Conservation (phyloP, 23 red algal species). For the Gracilaria vermiculophylla region DNA sequence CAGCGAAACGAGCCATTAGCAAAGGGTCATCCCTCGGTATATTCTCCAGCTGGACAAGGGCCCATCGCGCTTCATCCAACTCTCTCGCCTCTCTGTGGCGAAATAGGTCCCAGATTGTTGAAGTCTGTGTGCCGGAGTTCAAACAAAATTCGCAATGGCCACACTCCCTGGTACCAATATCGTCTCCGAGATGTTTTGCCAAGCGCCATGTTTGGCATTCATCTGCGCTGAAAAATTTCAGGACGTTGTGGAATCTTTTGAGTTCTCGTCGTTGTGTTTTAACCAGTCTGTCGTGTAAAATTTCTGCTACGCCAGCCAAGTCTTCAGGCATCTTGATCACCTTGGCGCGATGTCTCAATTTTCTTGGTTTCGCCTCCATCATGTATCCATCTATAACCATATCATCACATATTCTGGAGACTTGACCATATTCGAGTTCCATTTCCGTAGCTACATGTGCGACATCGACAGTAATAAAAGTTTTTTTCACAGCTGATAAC, state of each 20-base stretch:
- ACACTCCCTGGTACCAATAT: slow-evolving; percentile 10
- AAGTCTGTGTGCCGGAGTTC: not conserved
- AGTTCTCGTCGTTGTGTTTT: slow-evolving; percentile 24
- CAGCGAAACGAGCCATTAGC: slow-evolving; percentile 62
- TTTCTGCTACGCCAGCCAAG: not conserved
- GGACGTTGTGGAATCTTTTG: slow-evolving; percentile 42
- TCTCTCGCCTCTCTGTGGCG: not conserved
- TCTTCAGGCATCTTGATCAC: slow-evolving; percentile 24
- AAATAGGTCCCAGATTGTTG: slow-evolving; percentile 35
- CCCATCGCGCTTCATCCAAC: slow-evolving; percentile 37
- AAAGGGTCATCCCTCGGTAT: slow-evolving; percentile 54
- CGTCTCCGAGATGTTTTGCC: slow-evolving; percentile 51
- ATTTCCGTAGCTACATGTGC: slow-evolving; percentile 21
- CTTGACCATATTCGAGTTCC: slow-evolving; percentile 30
- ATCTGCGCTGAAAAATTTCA: slow-evolving; percentile 46
- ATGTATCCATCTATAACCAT: slow-evolving; percentile 44
- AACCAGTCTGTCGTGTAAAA: slow-evolving; percentile 27
- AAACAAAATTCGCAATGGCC: slow-evolving; percentile 77
- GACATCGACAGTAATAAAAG: slow-evolving; percentile 23
- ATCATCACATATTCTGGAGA: slow-evolving; percentile 52
- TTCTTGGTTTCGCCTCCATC: slow-evolving; percentile 14
- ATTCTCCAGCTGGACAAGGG: slow-evolving; percentile 35
- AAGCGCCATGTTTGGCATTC: slow-evolving; percentile 51
- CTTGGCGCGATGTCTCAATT: slow-evolving; percentile 24
- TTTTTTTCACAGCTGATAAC: not conserved